A percentile compares a stretch with the other conserved stretches of the same genome.
Evolutionary conservation across 2,329 filamentous ascomycete genomes (phyloP).

Genomic region (Sporothrix luriei): DNA sequence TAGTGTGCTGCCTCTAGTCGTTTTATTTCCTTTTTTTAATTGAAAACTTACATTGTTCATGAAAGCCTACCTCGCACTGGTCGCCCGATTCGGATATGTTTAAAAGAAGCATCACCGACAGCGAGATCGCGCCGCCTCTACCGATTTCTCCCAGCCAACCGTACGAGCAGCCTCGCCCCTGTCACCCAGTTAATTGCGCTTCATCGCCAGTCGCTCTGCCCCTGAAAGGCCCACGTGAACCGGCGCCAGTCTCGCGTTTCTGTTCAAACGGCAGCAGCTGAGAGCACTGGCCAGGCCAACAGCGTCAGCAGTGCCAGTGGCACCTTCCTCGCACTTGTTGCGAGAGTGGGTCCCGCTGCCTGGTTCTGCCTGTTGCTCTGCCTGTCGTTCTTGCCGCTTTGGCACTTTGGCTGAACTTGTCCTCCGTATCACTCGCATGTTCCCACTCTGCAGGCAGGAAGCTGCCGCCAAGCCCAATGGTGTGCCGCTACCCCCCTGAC

Average conservation of each 20-base stretch:
- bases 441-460: slow-evolving; percentile 16
- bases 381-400: slow-evolving; percentile 3
- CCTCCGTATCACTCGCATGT: background rate
- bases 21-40: background rate
- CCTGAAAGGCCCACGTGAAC: slow-evolving; percentile 20
- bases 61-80: background rate
- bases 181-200: too few relatives aligned
- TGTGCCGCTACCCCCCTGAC: background rate
- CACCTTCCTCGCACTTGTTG: background rate
- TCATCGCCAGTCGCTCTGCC: background rate
- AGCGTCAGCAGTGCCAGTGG: too few relatives aligned
- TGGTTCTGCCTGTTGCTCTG: slow-evolving; percentile 9
- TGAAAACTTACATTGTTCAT: too few relatives aligned
- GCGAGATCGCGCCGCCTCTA: background rate
- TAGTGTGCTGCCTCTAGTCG: too few relatives aligned
- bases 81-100: background rate
- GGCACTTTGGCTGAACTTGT: background rate
- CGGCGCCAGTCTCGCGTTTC: slow-evolving; percentile 21
- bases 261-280: background rate
- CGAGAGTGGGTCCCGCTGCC: slow-evolving; percentile 27
- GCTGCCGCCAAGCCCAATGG: slow-evolving; percentile 22
- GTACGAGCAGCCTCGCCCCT: background rate
- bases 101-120: background rate
- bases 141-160: slow-evolving; percentile 9
- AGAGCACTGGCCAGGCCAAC: background rate